phyloP scores from a whole-genome alignment of 192 early-diverging fungal genomes.

The Gamsiella multidivaricata region DNA sequence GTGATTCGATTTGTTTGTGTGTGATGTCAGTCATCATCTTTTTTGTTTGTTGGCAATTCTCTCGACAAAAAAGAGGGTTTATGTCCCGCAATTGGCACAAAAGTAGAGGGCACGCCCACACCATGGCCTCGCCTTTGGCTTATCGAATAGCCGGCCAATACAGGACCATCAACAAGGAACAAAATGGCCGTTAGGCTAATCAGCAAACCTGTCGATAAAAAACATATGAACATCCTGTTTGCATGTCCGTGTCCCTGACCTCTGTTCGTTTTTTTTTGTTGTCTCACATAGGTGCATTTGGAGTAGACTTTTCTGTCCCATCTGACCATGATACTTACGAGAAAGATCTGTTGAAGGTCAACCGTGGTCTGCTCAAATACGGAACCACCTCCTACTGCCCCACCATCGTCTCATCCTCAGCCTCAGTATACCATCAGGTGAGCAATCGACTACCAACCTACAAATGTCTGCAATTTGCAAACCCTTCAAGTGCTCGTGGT shows the following conservation, averaged over 20 bases:
- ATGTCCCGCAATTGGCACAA: too few relatives aligned
- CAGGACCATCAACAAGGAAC: background rate
- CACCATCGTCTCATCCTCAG: slow-evolving; percentile 79
- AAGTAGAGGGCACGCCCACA: too few relatives aligned
- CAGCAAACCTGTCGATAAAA: background rate
- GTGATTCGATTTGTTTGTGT: too few relatives aligned
- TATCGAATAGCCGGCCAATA: too few relatives aligned
- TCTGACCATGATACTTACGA: slow-evolving; percentile 70
- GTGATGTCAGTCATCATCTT: too few relatives aligned
- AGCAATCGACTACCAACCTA: slow-evolving; percentile 7
- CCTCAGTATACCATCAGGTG: slow-evolving; percentile 79
- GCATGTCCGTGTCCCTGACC: background rate
- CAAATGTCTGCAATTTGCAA: background rate
- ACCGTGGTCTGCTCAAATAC: slow-evolving; percentile 78
- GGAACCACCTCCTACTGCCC: slow-evolving; percentile 87
- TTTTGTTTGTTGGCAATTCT: too few relatives aligned
- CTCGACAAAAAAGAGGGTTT: too few relatives aligned
- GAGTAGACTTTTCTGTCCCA: slow-evolving; percentile 76
- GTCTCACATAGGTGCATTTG: slow-evolving; percentile 74
- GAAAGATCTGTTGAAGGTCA: slow-evolving; percentile 72
- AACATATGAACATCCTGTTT: background rate
- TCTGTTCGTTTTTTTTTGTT: background rate
- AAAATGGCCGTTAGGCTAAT: slow-evolving; percentile 4
- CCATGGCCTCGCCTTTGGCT: too few relatives aligned
- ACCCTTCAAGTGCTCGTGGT: too few relatives aligned